These are phyloP conservation scores for Eucalyptus curtisii DNA, from an alignment of 345 rosid species.

Conservation along the genomic window DNA sequence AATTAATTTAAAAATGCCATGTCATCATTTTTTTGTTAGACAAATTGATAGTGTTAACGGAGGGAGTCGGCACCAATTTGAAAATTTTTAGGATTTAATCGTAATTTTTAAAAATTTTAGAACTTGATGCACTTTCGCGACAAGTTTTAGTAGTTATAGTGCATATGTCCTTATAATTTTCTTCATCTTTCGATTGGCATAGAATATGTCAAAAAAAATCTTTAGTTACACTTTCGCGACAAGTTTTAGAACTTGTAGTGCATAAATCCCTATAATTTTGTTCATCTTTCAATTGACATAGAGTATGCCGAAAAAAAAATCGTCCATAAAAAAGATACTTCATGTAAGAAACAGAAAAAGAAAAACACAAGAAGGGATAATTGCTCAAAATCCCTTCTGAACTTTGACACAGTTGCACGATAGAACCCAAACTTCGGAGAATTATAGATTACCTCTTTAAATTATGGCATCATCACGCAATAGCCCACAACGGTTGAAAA, in stretches of 20 bases:
- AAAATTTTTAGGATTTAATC: no score
- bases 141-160: no score
- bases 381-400: background rate
- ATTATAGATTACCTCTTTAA: background rate
- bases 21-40: no score
- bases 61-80: no score
- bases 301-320: no score
- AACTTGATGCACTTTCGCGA: accelerated
- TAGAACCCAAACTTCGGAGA: background rate
- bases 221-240: no score
- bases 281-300: background rate
- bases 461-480: background rate
- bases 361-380: background rate
- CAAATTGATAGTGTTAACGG: accelerated
- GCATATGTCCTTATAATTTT: no score
- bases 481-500: background rate
- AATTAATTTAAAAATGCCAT: no score
- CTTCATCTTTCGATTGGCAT: no score
- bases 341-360: background rate
- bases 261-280: background rate
- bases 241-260: no score
- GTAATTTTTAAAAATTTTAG: no score
- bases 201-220: no score
- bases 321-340: background rate
- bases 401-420: background rate